These are phyloP conservation scores for Cochlearia excelsa DNA, from an alignment of 345 rosid genomes.

Conservation along the genomic window DNA sequence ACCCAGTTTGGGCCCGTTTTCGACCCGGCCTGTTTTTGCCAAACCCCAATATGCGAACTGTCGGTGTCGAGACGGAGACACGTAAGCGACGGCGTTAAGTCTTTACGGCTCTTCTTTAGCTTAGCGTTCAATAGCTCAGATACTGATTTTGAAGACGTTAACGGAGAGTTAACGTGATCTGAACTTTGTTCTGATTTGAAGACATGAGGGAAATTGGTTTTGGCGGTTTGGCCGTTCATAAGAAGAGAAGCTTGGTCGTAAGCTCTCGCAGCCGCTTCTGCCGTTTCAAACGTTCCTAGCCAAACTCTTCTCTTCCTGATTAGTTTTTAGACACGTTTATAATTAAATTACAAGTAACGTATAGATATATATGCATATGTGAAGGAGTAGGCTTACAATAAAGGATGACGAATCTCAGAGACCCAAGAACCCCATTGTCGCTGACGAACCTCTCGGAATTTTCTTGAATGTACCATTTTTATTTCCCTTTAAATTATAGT, in stretches of 20 bases:
- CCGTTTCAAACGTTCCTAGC: conserved; percentile 81
- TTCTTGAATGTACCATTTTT: conserved; percentile 62
- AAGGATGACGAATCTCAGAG: conserved; percentile 81
- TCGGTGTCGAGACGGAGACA: conserved; percentile 69
- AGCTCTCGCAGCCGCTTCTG: conserved; percentile 71
- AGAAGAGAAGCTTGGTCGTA: conserved; percentile 68
- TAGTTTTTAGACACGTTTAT: too few relatives aligned
- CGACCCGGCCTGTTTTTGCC: conserved; percentile 70
- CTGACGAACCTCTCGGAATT: conserved; percentile 80
- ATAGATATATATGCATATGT: background rate
- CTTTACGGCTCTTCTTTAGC: conserved; percentile 55
- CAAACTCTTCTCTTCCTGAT: conserved; percentile 84
- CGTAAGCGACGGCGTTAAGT: conserved; percentile 58
- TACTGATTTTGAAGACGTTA: conserved; percentile 41
- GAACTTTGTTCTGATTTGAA: conserved; percentile 26
- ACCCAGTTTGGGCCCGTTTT: conserved; percentile 60
- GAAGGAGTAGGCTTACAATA: background rate
- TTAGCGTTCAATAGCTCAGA: conserved; percentile 54
- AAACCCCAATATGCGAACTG: conserved; percentile 67
- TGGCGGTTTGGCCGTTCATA: conserved; percentile 71
- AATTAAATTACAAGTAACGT: too few relatives aligned
- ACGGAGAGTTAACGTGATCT: conserved; percentile 19
- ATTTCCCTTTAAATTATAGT: too few relatives aligned
- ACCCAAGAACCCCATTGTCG: conserved; percentile 97
- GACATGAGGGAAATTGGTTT: conserved; percentile 66